Evolutionary conservation across 768 basidiomycete species (phyloP), one percentile per base, ranked within the genome.

Genomic region (Astraeus odoratus): DNA sequence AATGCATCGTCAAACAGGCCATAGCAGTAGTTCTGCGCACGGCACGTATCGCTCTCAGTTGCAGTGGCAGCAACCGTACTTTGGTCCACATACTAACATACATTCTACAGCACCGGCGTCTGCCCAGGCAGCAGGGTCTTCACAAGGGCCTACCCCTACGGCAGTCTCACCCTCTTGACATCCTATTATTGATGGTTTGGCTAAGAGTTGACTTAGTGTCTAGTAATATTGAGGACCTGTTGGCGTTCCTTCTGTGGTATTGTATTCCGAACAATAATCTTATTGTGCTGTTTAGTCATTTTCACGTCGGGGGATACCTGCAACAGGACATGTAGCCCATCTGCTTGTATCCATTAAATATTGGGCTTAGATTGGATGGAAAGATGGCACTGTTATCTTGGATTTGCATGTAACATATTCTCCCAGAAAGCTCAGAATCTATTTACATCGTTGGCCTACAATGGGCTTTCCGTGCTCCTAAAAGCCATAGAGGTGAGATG

Each of bases 381-480:
- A n/a, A n/a, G n/a, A n/a, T n/a, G n/a, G n/a, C n/a, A n/a, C n/a
- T n/a, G n/a, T n/a, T n/a, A n/a, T n/a, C n/a, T n/a, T n/a, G n/a
- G n/a, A n/a, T n/a, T n/a, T n/a, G n/a, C n/a, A n/a, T n/a, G n/a
- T n/a, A n/a, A n/a, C n/a, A n/a, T n/a, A n/a, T n/a, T n/a, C n/a
- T n/a, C n/a, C n/a, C n/a, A n/a, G n/a, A n/a, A n/a, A n/a, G n/a
- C n/a, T n/a, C n/a, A n/a, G n/a, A 16, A 25, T 18, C 43, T 67
- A 92, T 70, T 91, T 92, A 74, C 89, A 92, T 57, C 89, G 74
- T 55, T 91, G 87, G 8, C 81, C 80, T 8, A 92, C 83, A 50
- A 92, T 91, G 5, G 78, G 70, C 55, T 78, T 83, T 38, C 89
- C 90, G 55, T 89, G 86, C 58, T 92, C 88, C 83, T 89, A 48